phyloP scores from a whole-genome alignment of 2,329 filamentous ascomycete species.

The Aspergillus luchuensis region DNA sequence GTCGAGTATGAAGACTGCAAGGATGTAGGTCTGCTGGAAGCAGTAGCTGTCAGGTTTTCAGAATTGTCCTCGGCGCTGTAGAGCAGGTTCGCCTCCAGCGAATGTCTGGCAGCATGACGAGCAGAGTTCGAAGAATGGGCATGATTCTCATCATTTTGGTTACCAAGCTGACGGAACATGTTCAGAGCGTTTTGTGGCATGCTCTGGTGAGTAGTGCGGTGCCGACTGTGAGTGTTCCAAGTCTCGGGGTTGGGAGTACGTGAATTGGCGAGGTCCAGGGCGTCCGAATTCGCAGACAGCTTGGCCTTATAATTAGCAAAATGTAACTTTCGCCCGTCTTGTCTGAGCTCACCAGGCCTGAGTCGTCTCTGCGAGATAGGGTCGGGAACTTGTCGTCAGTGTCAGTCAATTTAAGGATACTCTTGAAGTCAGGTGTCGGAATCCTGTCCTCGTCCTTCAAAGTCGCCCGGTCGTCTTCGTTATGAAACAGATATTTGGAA shows the following conservation, averaged over 20 bases:
- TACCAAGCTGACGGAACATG: constrained; percentile 42
- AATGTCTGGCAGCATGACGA: constrained; percentile 48
- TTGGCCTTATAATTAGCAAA: constrained; percentile 53
- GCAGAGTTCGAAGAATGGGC: constrained; percentile 27
- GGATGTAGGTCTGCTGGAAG: constrained; percentile 44
- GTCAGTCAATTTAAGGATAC: constrained; percentile 69
- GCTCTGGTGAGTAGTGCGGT: constrained; percentile 65
- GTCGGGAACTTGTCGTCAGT: constrained; percentile 87
- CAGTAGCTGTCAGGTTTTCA: constrained; percentile 28
- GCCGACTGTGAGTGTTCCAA: constrained; percentile 67
- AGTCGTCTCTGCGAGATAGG: constrained; percentile 51
- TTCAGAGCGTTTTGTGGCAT: constrained; percentile 58
- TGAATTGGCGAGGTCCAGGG: constrained; percentile 75
- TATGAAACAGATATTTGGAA: constrained; percentile 81
- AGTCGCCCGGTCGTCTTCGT: constrained; percentile 66
- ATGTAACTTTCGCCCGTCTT: not conserved
- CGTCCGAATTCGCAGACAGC: constrained; percentile 78
- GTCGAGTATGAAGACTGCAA: constrained; percentile 86
- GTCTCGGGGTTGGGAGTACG: constrained; percentile 67
- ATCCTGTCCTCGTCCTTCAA: constrained; percentile 52
- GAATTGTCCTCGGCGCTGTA: constrained; percentile 34
- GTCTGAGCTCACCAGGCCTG: constrained; percentile 54
- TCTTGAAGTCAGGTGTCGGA: constrained; percentile 67
- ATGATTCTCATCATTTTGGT: constrained; percentile 33
- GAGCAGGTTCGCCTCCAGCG: constrained; percentile 46